Conservation (phyloP, 352 stramenopile species). For the Peronospora destructor region DNA sequence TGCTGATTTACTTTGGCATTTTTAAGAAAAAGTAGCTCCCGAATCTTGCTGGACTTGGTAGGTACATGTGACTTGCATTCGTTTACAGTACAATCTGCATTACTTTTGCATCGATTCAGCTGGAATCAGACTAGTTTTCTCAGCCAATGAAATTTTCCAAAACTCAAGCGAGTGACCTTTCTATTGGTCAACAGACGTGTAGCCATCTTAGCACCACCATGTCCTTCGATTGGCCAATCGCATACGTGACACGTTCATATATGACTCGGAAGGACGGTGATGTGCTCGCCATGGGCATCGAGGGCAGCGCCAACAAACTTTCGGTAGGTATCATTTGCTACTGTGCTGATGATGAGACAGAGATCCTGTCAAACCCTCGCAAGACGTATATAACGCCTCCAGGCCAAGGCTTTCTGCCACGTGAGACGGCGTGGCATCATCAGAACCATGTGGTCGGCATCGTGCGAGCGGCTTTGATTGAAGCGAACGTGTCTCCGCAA, state of each 20-base stretch:
- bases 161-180: no score
- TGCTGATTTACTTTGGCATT: slow-evolving; percentile 87
- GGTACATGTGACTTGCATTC: slow-evolving; percentile 23
- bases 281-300: slow-evolving; percentile 94
- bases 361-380: slow-evolving; percentile 96
- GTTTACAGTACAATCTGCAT: slow-evolving; percentile 5
- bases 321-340: slow-evolving; percentile 84
- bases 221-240: no score
- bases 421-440: slow-evolving; percentile 98
- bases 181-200: no score
- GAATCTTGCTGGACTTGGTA: background rate
- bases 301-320: slow-evolving; percentile 98
- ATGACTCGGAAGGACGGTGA: slow-evolving; percentile 47
- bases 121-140: no score
- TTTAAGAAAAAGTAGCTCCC: slow-evolving; percentile 68
- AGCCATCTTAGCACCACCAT: no score
- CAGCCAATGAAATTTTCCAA: no score
- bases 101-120: no score
- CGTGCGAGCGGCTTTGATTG: slow-evolving; percentile 88
- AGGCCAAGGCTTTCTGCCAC: slow-evolving; percentile 96
- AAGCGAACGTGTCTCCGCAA: slow-evolving; percentile 82
- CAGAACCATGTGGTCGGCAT: slow-evolving; percentile 95
- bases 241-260: no score
- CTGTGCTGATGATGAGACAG: slow-evolving; percentile 61
- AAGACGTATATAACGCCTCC: slow-evolving; percentile 99